Evolutionary conservation across 225 moss, liverwort and hornwort genomes (phyloP).

Genomic region (Marchantia paleacea): DNA sequence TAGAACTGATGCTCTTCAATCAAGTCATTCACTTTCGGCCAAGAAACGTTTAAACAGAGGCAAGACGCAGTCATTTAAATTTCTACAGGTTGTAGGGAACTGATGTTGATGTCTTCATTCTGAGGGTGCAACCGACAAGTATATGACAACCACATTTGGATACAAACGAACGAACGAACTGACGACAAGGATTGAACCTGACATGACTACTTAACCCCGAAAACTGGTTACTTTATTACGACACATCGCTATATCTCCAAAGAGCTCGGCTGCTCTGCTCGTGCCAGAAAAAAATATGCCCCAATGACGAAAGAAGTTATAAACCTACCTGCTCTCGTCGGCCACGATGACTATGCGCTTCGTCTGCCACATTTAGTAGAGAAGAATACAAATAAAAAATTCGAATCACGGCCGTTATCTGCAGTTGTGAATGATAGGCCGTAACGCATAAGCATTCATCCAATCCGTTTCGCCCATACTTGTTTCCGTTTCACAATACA

Average conservation of each 20-base stretch:
- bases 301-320: not conserved
- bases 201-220: too few relatives aligned
- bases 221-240: too few relatives aligned
- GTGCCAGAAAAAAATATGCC: not conserved
- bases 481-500: too few relatives aligned
- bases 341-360: slow-evolving; percentile 90
- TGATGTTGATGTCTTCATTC: not conserved
- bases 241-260: not conserved
- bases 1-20: not conserved
- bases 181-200: not conserved
- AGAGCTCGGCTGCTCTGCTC: not conserved
- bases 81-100: not conserved
- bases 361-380: slow-evolving; percentile 90
- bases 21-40: not conserved
- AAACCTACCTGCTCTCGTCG: slow-evolving; percentile 85
- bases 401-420: slow-evolving; percentile 85
- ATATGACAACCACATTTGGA: not conserved
- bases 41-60: not conserved
- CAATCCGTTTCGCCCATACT: not conserved
- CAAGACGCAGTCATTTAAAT: not conserved
- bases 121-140: not conserved
- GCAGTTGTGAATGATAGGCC: slow-evolving; percentile 14
- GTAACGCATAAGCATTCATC: not conserved
- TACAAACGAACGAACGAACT: not conserved
- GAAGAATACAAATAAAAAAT: slow-evolving; percentile 91